Conservation (phyloP, 2,329 filamentous ascomycete species). For the Mycocentrospora acerina region DNA sequence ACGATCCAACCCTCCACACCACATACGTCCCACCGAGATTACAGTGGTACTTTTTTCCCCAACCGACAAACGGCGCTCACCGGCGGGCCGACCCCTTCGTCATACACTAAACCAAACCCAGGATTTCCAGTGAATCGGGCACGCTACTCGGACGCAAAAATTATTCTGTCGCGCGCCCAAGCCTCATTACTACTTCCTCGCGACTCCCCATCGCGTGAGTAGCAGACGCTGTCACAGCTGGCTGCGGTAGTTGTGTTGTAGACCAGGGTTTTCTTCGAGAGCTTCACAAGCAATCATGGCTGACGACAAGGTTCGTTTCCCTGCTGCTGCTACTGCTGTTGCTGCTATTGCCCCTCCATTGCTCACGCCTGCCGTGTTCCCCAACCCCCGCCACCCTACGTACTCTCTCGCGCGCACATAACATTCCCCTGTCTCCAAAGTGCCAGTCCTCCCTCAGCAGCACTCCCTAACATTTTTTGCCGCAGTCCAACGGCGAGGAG, state of each 20-base stretch:
- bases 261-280: conserved; percentile 12
- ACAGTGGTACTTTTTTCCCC: conserved; percentile 5
- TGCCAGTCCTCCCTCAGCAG: conserved; percentile 1
- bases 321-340: too few relatives aligned
- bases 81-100: conserved; percentile 39
- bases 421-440: neutral
- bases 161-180: conserved; percentile 16
- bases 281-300: conserved; percentile 33
- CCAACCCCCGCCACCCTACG: conserved; percentile 12
- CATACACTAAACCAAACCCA: conserved; percentile 30
- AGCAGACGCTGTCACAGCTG: conserved; percentile 21
- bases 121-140: conserved; percentile 23
- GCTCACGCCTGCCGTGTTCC: conserved; percentile 9
- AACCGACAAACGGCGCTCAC: conserved; percentile 20
- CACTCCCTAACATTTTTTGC: conserved; percentile 6
- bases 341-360: conserved; percentile 33
- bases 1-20: conserved; percentile 8
- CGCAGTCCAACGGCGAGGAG: conserved; percentile 27
- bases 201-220: conserved; percentile 15
- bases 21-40: conserved; percentile 3
- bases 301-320: conserved; percentile 42
- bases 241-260: conserved; percentile 9
- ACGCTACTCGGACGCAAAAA: conserved; percentile 23
- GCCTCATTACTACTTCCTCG: conserved; percentile 8
- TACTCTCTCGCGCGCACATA: conserved; percentile 2